Percentiles rank a stretch among this genome's conserved stretches.
These are phyloP conservation scores for Ustilago sp. DNA, from an alignment of 1,284 basidiomycete species.

Conservation along the genomic window DNA sequence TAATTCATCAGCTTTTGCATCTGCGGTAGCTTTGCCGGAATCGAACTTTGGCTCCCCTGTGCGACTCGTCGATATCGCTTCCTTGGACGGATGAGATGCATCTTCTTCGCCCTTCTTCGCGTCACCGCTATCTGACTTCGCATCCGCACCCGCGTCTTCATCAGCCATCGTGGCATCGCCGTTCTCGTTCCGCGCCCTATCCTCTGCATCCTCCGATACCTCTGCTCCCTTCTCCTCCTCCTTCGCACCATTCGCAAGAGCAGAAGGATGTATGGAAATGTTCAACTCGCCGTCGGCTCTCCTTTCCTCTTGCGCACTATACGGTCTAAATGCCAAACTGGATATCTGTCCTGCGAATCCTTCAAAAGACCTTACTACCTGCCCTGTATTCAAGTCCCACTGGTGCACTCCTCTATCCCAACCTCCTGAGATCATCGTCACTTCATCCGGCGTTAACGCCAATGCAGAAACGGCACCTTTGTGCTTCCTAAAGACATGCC, in stretches of 20 bases:
- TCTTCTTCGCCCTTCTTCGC: neutral
- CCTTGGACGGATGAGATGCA: neutral
- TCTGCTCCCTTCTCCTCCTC: neutral
- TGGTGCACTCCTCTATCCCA: slow-evolving; percentile 96
- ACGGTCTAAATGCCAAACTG: slow-evolving; percentile 81
- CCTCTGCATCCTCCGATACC: slow-evolving; percentile 25
- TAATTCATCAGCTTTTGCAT: neutral
- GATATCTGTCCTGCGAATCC: slow-evolving; percentile 89
- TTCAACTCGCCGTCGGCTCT: slow-evolving; percentile 37
- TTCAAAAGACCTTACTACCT: slow-evolving; percentile 80
- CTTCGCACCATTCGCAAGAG: neutral
- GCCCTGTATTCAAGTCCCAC: slow-evolving; percentile 97
- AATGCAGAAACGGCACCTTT: slow-evolving; percentile 87
- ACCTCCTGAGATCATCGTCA: slow-evolving; percentile 86
- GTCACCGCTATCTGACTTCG: neutral
- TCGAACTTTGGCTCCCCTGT: neutral
- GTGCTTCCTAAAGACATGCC: slow-evolving; percentile 78
- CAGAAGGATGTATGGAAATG: slow-evolving; percentile 37
- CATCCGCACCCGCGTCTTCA: neutral
- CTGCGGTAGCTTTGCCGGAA: neutral
- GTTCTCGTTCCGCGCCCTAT: slow-evolving; percentile 27
- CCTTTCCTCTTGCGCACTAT: slow-evolving; percentile 45
- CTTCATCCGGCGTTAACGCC: slow-evolving; percentile 82
- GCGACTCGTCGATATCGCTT: neutral
- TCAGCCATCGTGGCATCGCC: neutral